phyloP scores from a whole-genome alignment of 2,329 filamentous ascomycete genomes.

The Alternaria burnsii region DNA sequence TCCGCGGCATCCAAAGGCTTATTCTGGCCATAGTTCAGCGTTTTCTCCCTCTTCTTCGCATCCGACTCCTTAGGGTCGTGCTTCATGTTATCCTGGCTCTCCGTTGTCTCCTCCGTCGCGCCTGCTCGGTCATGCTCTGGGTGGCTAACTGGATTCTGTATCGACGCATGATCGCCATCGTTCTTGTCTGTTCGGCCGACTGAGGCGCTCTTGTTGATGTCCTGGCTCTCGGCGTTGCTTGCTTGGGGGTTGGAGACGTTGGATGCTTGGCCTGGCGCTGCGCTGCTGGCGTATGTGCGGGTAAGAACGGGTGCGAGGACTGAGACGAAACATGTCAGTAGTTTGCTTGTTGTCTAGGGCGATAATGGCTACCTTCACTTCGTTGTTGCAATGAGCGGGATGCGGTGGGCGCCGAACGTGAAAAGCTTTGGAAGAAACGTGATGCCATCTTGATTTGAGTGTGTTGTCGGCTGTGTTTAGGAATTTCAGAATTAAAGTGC shows the following conservation, averaged over 20 bases:
- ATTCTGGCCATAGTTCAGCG: slow-evolving; percentile 23
- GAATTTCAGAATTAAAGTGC: rapidly evolving
- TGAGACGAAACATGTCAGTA: background rate
- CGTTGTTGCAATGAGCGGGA: slow-evolving; percentile 8
- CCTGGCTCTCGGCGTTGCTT: slow-evolving; percentile 19
- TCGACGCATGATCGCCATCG: slow-evolving; percentile 18
- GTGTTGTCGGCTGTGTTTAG: background rate
- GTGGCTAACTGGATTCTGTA: slow-evolving; percentile 21
- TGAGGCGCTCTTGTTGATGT: slow-evolving; percentile 21
- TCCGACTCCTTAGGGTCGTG: slow-evolving; percentile 28
- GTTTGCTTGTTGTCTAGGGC: rapidly evolving
- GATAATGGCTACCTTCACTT: slow-evolving; percentile 6
- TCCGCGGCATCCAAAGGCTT: slow-evolving; percentile 26
- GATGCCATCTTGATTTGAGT: slow-evolving; percentile 7
- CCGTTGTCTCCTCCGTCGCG: slow-evolving; percentile 21
- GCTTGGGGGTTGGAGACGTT: slow-evolving; percentile 25
- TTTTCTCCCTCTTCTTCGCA: slow-evolving; percentile 27
- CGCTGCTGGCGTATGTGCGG: slow-evolving; percentile 16
- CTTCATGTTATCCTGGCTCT: slow-evolving; percentile 31
- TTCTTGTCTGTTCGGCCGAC: slow-evolving; percentile 12
- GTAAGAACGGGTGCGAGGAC: slow-evolving; percentile 7
- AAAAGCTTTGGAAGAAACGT: slow-evolving; percentile 10
- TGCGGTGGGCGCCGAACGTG: slow-evolving; percentile 9
- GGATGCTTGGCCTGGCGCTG: slow-evolving; percentile 19
- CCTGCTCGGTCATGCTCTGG: slow-evolving; percentile 17